A percentile compares a stretch with the other conserved stretches of the same genome.
Evolutionary conservation across 352 stramenopile species (phyloP).

Genomic region (Plasmopara viticola): DNA sequence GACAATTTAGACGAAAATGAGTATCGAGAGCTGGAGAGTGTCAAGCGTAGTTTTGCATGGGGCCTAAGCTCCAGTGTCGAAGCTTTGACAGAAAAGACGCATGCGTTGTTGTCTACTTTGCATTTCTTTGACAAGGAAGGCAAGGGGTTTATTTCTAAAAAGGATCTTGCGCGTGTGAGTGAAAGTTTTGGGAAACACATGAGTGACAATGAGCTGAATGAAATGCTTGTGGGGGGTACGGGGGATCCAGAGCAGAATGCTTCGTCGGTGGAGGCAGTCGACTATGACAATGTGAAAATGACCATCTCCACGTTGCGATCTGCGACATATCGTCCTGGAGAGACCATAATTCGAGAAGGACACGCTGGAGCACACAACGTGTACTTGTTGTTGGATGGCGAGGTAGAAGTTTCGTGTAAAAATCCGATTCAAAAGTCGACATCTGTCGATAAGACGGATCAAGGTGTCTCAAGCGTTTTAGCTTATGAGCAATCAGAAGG

Average conservation of each 20-base stretch:
- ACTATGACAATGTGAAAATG: conserved; percentile 80
- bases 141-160: conserved; percentile 79
- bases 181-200: conserved; percentile 63
- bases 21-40: conserved; percentile 28
- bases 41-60: conserved; percentile 51
- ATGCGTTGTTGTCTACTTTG: conserved; percentile 59
- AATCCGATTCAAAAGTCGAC: conserved; percentile 52
- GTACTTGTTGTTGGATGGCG: conserved; percentile 69
- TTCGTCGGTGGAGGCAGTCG: conserved; percentile 43
- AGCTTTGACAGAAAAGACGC: conserved; percentile 60
- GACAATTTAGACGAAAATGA: conserved; percentile 35
- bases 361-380: conserved; percentile 63
- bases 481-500: conserved; percentile 24
- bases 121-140: conserved; percentile 71
- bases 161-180: conserved; percentile 66
- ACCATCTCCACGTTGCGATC: conserved; percentile 74
- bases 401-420: conserved; percentile 72
- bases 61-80: conserved; percentile 66
- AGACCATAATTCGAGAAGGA: conserved; percentile 72
- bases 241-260: conserved; percentile 63
- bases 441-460: conserved; percentile 7
- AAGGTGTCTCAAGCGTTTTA: conserved; percentile 12
- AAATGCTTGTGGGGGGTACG: conserved; percentile 75
- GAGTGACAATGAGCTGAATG: conserved; percentile 70
- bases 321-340: conserved; percentile 50